Evolutionary conservation across 2,329 filamentous ascomycete genomes (phyloP).

Genomic region (Pseudogymnoascus sp.): DNA sequence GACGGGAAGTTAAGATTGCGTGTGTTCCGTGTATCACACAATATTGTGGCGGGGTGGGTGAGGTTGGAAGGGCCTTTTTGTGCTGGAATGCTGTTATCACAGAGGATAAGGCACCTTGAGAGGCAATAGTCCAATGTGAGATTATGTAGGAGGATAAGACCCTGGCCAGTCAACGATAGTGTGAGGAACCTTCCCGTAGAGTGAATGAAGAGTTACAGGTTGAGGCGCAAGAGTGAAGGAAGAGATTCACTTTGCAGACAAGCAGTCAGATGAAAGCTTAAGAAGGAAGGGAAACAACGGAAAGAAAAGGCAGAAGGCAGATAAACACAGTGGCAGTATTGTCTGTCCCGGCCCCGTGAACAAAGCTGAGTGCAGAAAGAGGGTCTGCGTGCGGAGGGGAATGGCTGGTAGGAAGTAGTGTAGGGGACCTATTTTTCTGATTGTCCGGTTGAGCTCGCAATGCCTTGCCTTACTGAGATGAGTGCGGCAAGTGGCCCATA

Average conservation of each 20-base stretch:
- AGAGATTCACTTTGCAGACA: background rate
- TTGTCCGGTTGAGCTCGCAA: background rate
- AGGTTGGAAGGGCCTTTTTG: background rate
- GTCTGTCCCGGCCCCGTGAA: background rate
- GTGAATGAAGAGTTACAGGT: background rate
- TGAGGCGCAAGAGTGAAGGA: background rate
- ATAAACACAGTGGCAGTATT: background rate
- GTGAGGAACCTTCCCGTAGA: background rate
- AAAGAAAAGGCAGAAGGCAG: constrained; percentile 4
- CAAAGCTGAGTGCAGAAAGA: background rate
- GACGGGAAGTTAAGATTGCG: background rate
- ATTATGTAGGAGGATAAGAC: background rate
- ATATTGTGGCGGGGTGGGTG: background rate
- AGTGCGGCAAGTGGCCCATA: background rate
- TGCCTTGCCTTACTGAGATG: background rate
- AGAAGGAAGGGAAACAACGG: background rate
- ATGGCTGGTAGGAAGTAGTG: background rate
- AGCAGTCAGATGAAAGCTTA: background rate
- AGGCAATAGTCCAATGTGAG: background rate
- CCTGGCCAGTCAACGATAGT: background rate
- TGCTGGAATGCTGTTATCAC: background rate
- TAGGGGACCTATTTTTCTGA: background rate
- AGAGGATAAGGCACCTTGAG: background rate
- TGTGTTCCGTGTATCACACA: background rate
- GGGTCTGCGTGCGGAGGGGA: background rate